phyloP scores from a whole-genome alignment of 2,329 filamentous ascomycete genomes.

The Aspergillus piperis region DNA sequence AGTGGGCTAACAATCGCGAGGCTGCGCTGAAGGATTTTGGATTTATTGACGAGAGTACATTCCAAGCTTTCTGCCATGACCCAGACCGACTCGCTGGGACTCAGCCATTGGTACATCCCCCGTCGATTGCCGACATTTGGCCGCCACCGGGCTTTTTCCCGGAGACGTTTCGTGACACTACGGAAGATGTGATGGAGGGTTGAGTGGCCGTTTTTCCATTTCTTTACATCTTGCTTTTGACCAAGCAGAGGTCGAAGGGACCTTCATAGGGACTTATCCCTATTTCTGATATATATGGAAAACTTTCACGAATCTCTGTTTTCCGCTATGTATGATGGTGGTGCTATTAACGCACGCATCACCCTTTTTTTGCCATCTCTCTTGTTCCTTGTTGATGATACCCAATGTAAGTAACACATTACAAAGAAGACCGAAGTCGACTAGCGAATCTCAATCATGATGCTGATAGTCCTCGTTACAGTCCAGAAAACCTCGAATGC shows the following conservation, averaged over 20 bases:
- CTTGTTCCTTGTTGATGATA: conserved; percentile 5
- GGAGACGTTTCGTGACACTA: conserved; percentile 38
- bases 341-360: background rate
- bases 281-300: background rate
- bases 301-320: background rate
- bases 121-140: conserved; percentile 46
- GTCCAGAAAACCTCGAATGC: conserved; percentile 1
- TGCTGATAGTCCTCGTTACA: background rate
- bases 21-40: conserved; percentile 47
- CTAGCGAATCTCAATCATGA: background rate
- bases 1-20: conserved; percentile 46
- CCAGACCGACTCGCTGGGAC: conserved; percentile 43
- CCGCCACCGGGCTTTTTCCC: conserved; percentile 46
- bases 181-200: conserved; percentile 23
- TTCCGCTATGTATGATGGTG: background rate
- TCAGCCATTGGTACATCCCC: conserved; percentile 39
- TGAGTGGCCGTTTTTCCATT: conserved; percentile 13
- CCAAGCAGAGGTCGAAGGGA: background rate
- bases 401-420: background rate
- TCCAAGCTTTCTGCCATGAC: conserved; percentile 49
- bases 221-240: background rate
- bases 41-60: conserved; percentile 47
- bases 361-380: background rate
- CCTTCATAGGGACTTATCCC: background rate
- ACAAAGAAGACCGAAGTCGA: background rate